Percentiles rank a stretch among this genome's conserved stretches.
Conservation (phyloP, 2,329 filamentous ascomycete species). For the Fusarium veterinarium region DNA sequence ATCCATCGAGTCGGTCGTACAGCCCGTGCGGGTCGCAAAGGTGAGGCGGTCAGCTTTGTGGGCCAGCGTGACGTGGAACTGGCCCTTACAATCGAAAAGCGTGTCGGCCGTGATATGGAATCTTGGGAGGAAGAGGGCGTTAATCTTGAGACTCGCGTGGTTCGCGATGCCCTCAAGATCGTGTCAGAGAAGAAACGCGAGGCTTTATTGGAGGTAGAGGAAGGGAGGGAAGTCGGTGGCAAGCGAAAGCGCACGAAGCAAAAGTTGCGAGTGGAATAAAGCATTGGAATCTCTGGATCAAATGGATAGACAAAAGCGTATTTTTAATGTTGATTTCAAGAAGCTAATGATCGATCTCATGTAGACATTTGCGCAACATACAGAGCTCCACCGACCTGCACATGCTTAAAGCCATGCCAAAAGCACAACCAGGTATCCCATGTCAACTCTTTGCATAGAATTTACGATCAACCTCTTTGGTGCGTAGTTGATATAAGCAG, state of each 20-base stretch:
- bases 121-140: conserved; percentile 91
- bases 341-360: neutral
- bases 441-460: neutral
- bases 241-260: conserved; percentile 75
- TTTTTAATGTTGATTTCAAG: conserved; percentile 1
- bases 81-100: conserved; percentile 87
- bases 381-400: neutral
- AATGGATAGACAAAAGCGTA: conserved; percentile 26
- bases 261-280: conserved; percentile 59
- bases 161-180: conserved; percentile 85
- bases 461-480: neutral
- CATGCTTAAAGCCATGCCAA: neutral
- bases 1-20: conserved; percentile 97
- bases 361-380: neutral
- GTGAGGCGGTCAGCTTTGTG: conserved; percentile 87
- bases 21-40: conserved; percentile 86
- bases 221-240: conserved; percentile 90
- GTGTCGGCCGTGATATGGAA: conserved; percentile 83
- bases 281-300: neutral
- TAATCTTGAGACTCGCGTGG: conserved; percentile 89
- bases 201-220: conserved; percentile 89
- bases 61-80: conserved; percentile 93
- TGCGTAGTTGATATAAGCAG: fast-evolving
- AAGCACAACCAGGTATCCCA: neutral
- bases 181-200: conserved; percentile 97